Evolutionary conservation across 2,329 filamentous ascomycete species (phyloP).

Genomic region (Alternaria rosae): DNA sequence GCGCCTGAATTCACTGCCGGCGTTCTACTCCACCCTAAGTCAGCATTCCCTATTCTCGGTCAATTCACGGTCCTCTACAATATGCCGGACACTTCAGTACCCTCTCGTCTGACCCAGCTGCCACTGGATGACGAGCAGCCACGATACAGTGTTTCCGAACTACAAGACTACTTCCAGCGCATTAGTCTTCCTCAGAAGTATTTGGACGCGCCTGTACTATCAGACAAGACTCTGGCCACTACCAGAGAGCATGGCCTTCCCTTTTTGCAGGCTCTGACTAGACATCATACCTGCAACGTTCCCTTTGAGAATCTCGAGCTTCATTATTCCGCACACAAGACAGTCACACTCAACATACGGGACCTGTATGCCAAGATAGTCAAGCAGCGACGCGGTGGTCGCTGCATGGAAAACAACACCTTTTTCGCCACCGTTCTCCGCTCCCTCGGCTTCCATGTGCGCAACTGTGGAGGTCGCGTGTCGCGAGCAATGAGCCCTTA

Average conservation of each 20-base stretch:
- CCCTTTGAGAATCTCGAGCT: constrained; percentile 22
- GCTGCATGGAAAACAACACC: constrained; percentile 65
- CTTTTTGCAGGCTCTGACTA: background rate
- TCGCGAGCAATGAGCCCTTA: constrained; percentile 21
- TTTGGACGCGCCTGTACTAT: background rate
- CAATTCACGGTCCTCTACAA: background rate
- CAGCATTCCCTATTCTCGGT: background rate
- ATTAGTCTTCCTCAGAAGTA: background rate
- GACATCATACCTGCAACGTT: background rate
- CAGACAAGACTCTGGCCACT: background rate
- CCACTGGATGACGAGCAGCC: background rate
- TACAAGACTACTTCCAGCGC: background rate
- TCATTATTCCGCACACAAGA: constrained; percentile 47
- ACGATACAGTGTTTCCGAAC: background rate
- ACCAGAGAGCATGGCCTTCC: background rate
- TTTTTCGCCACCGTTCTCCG: constrained; percentile 59
- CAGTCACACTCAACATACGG: constrained; percentile 55
- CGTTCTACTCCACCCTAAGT: background rate
- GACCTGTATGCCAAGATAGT: constrained; percentile 59
- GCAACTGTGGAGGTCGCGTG: constrained; percentile 24
- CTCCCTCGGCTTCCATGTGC: constrained; percentile 56
- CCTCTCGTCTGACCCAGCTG: background rate
- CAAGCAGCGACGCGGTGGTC: constrained; percentile 56
- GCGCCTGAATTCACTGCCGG: background rate
- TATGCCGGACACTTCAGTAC: background rate